A percentile compares a stretch with the other conserved stretches of the same genome.
Conservation (phyloP, 2,329 filamentous ascomycete genomes). For the Cladophialophora exuberans region DNA sequence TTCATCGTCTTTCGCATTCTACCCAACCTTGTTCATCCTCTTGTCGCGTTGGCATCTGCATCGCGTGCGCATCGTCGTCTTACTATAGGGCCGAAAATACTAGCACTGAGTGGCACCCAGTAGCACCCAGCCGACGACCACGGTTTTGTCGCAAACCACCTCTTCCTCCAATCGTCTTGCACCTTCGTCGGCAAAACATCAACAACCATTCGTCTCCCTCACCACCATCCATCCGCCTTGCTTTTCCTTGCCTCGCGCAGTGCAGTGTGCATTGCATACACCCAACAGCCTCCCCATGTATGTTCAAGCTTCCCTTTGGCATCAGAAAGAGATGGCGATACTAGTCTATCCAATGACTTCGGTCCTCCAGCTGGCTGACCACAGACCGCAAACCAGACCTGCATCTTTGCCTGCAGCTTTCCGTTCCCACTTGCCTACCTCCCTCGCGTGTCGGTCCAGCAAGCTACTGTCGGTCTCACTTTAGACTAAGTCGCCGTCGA, state of each 20-base stretch:
- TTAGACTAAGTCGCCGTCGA: slow-evolving; percentile 7
- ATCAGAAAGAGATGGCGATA: slow-evolving; percentile 2
- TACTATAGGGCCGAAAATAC: slow-evolving; percentile 7
- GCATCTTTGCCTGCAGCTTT: slow-evolving; percentile 28
- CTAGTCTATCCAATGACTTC: slow-evolving; percentile 14
- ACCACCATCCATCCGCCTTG: slow-evolving; percentile 15
- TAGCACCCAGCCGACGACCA: not conserved
- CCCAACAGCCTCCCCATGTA: slow-evolving; percentile 8
- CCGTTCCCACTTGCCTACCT: slow-evolving; percentile 23
- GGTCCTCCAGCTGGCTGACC: slow-evolving; percentile 16
- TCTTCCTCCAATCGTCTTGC: slow-evolving; percentile 19
- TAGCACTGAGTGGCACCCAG: not conserved
- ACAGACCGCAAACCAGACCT: slow-evolving; percentile 15
- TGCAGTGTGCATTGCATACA: slow-evolving; percentile 20
- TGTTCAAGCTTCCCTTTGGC: not conserved
- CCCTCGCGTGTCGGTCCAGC: slow-evolving; percentile 6
- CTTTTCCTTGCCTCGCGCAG: too few species aligned
- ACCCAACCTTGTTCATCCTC: slow-evolving; percentile 18
- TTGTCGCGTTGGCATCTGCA: slow-evolving; percentile 15
- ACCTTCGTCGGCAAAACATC: slow-evolving; percentile 14
- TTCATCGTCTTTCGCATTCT: slow-evolving; percentile 11
- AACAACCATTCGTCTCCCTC: slow-evolving; percentile 18
- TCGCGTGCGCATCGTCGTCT: slow-evolving; percentile 8
- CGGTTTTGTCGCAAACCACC: not conserved
- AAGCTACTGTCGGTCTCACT: slow-evolving; percentile 8